These are phyloP conservation scores for Pythium sp. DNA, from an alignment of 352 stramenopile species.

Conservation along the genomic window DNA sequence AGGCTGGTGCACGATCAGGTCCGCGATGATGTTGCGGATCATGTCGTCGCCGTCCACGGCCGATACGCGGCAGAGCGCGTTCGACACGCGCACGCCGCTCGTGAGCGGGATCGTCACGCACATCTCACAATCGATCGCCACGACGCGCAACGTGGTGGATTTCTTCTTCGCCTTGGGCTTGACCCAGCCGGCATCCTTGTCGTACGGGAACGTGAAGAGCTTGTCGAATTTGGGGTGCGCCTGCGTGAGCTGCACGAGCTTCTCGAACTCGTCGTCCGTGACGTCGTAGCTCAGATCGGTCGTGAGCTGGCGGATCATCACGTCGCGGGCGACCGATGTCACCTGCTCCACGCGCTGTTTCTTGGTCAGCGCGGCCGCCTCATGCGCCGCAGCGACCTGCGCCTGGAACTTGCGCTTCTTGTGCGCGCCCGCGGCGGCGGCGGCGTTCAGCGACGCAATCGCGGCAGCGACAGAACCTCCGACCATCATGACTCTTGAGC, in stretches of 20 bases:
- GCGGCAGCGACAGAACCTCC: conserved; percentile 1
- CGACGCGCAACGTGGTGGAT: conserved; percentile 54
- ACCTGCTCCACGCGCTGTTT: conserved; percentile 64
- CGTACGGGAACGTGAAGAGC: conserved; percentile 52
- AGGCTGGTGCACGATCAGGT: conserved; percentile 84
- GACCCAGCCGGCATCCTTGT: conserved; percentile 45
- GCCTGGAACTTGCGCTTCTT: conserved; percentile 15
- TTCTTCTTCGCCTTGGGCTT: conserved; percentile 63
- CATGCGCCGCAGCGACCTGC: not conserved
- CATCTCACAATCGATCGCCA: conserved; percentile 88
- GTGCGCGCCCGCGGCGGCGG: not conserved
- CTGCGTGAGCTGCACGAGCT: conserved; percentile 66
- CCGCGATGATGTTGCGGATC: conserved; percentile 62
- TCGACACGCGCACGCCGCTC: conserved; percentile 33
- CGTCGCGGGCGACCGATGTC: conserved; percentile 61
- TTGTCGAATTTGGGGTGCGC: conserved; percentile 53
- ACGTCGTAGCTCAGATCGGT: conserved; percentile 59
- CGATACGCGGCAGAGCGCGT: conserved; percentile 78
- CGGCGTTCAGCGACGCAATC: conserved; percentile 7
- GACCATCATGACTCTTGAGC: not conserved
- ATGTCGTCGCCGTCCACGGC: conserved; percentile 78
- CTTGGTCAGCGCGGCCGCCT: conserved; percentile 26
- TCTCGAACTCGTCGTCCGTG: conserved; percentile 57
- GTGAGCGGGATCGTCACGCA: conserved; percentile 53
- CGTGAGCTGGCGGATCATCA: conserved; percentile 64